These are phyloP conservation scores for Zygosaccharomyces sapae DNA, from an alignment of 1,139 yeast genomes.

Conservation along the genomic window DNA sequence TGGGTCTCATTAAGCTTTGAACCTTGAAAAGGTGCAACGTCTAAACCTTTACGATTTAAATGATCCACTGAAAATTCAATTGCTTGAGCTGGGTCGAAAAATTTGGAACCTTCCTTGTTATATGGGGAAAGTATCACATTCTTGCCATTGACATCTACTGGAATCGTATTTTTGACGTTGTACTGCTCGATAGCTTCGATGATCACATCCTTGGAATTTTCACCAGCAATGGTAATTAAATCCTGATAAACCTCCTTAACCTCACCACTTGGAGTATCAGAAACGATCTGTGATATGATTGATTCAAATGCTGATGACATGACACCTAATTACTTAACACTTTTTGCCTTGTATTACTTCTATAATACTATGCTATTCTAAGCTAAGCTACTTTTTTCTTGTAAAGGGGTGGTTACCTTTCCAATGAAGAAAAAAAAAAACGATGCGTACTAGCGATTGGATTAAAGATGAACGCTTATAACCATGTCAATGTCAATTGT, in stretches of 20 bases:
- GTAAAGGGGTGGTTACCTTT: neutral
- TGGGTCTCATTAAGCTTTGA: slow-evolving; percentile 20
- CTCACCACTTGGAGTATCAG: slow-evolving; percentile 39
- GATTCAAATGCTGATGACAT: slow-evolving; percentile 24
- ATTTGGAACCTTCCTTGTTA: slow-evolving; percentile 46
- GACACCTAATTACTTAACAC: neutral
- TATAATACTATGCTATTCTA: neutral
- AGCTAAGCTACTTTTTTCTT: neutral
- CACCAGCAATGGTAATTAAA: slow-evolving; percentile 34
- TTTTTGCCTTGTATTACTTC: neutral
- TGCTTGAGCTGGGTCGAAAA: slow-evolving; percentile 46
- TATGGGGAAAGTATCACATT: slow-evolving; percentile 43
- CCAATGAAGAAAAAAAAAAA: neutral
- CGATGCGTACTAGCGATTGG: no score
- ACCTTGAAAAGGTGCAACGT: slow-evolving; percentile 44
- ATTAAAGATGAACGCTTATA: no score
- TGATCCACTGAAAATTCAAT: slow-evolving; percentile 63
- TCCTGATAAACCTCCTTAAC: slow-evolving; percentile 35
- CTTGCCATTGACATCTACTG: slow-evolving; percentile 39
- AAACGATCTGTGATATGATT: slow-evolving; percentile 28
- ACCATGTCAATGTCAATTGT: no score
- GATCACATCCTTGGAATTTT: slow-evolving; percentile 33
- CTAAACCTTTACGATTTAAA: slow-evolving; percentile 43
- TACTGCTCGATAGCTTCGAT: slow-evolving; percentile 41
- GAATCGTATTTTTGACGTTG: slow-evolving; percentile 43